These are phyloP conservation scores for Pistacia vera DNA, from an alignment of 345 rosid genomes.

Conservation along the genomic window DNA sequence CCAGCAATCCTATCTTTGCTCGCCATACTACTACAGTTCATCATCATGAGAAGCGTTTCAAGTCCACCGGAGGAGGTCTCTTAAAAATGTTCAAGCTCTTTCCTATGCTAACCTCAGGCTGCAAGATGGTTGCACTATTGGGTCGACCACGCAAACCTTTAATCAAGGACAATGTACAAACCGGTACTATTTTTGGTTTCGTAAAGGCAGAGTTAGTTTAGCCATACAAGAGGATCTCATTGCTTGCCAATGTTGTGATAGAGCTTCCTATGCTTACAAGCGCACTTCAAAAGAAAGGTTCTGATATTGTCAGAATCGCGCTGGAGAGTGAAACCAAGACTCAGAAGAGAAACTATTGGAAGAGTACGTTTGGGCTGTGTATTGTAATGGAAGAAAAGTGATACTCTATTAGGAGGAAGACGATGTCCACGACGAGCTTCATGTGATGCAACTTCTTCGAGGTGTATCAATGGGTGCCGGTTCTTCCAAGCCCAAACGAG, in stretches of 20 bases:
- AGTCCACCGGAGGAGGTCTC: constrained; percentile 60
- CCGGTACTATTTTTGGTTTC: constrained; percentile 87
- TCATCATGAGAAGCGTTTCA: constrained; percentile 49
- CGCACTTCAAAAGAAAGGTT: constrained; percentile 78
- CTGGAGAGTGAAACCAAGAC: constrained; percentile 89
- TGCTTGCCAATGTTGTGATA: constrained; percentile 72
- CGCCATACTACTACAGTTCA: constrained; percentile 47
- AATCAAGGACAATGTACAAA: constrained; percentile 77
- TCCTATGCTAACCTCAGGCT: constrained; percentile 94
- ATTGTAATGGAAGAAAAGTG: constrained; percentile 89
- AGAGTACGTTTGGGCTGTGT: constrained; percentile 94
- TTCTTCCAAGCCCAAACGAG: constrained; percentile 68
- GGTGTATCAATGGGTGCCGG: constrained; percentile 99
- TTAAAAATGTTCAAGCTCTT: constrained; percentile 83
- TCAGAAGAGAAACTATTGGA: constrained; percentile 74
- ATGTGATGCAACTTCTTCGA: constrained; percentile 79
- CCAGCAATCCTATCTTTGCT: constrained; percentile 73
- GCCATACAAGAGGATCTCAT: constrained; percentile 94
- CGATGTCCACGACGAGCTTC: constrained; percentile 78
- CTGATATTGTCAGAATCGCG: constrained; percentile 81
- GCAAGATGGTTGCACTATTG: constrained; percentile 89
- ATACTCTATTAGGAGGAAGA: constrained; percentile 83
- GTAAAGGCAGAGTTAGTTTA: constrained; percentile 76
- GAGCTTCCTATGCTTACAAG: constrained; percentile 84
- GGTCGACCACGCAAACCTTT: constrained; percentile 73